A percentile compares a stretch with the other conserved stretches of the same genome.
Conservation (phyloP, 257 asterid genomes). For the Penstemon eatonii region DNA sequence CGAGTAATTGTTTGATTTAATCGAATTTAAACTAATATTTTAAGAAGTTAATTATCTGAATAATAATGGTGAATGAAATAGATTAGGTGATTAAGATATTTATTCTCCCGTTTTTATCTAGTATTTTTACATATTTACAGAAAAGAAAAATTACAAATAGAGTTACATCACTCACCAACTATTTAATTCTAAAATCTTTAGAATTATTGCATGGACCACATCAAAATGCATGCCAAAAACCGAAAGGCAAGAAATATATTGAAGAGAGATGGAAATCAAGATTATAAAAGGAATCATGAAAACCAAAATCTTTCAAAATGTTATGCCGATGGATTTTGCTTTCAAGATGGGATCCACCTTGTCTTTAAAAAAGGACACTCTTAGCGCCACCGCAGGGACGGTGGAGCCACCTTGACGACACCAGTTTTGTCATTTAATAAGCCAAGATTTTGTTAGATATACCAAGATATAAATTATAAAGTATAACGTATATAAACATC, state of each 20-base stretch:
- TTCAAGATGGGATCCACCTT: conserved; percentile 58
- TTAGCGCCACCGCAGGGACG: conserved; percentile 37
- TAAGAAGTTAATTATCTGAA: background rate
- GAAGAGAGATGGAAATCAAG: conserved; percentile 21
- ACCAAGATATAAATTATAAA: conserved; percentile 16
- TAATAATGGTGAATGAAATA: background rate
- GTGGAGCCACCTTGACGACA: conserved; percentile 60
- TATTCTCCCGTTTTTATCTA: background rate
- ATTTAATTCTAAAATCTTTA: conserved; percentile 33
- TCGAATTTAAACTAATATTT: background rate
- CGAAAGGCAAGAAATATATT: conserved; percentile 27
- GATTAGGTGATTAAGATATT: background rate
- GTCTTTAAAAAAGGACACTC: conserved; percentile 42
- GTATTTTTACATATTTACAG: background rate
- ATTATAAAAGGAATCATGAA: conserved; percentile 26
- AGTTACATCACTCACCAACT: conserved; percentile 7
- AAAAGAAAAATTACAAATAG: background rate
- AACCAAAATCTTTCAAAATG: conserved; percentile 48
- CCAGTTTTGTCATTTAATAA: conserved; percentile 34
- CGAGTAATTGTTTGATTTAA: no score
- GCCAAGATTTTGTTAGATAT: conserved; percentile 45
- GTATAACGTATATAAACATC: no score
- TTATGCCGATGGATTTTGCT: conserved; percentile 56
- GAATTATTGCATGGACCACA: conserved; percentile 43
- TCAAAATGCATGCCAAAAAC: conserved; percentile 13